Evolutionary conservation across 2,329 filamentous ascomycete species (phyloP).

Genomic region (Beauveria varroae): DNA sequence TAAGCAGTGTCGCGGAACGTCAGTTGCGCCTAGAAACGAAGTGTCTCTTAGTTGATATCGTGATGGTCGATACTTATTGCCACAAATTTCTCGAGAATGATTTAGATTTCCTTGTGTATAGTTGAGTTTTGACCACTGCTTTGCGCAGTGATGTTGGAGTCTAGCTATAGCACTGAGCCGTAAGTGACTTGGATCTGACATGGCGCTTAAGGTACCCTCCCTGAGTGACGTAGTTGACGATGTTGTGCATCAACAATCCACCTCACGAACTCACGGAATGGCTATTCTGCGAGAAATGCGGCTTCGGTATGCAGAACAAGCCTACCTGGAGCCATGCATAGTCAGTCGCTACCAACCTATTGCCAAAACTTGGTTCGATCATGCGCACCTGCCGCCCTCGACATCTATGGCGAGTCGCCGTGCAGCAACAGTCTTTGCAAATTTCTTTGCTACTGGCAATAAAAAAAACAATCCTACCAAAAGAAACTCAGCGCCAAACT

Average conservation of each 20-base stretch:
- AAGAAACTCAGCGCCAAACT: neutral
- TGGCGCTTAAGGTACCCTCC: neutral
- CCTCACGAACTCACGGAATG: neutral
- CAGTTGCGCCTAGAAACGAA: constrained; percentile 83
- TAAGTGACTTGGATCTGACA: neutral
- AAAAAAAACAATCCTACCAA: neutral
- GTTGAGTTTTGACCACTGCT: neutral
- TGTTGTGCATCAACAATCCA: neutral
- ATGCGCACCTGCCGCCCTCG: neutral
- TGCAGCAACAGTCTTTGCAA: neutral
- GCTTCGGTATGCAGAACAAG: neutral
- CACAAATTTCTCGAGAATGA: neutral
- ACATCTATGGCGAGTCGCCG: neutral
- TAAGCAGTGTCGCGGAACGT: constrained; percentile 65
- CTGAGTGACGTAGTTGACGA: neutral
- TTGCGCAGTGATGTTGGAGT: neutral
- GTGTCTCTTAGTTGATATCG: constrained; percentile 77
- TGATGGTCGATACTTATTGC: constrained; percentile 85
- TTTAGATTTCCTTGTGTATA: neutral
- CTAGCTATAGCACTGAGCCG: neutral
- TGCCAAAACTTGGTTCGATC: neutral
- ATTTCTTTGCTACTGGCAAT: neutral
- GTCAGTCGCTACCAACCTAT: neutral
- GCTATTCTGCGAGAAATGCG: too few species aligned
- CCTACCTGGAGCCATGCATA: neutral